phyloP scores from a whole-genome alignment of 1,139 yeast genomes.

The Candida buenavistaensis region DNA sequence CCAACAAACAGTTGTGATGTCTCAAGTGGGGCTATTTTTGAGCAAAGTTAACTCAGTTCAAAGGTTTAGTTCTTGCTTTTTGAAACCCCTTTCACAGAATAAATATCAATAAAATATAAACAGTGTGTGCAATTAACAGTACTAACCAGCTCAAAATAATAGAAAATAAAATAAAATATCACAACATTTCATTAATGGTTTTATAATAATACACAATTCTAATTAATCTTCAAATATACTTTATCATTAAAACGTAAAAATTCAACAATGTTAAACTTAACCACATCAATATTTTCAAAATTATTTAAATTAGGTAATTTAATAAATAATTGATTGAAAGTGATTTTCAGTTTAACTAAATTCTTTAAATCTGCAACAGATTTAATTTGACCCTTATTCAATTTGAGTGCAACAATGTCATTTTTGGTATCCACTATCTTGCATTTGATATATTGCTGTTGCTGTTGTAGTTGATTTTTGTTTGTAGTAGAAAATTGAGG shows the following conservation, averaged over 20 bases:
- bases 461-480: no score
- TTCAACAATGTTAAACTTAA: slow-evolving; percentile 23
- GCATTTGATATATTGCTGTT: slow-evolving; percentile 22
- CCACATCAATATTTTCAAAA: slow-evolving; percentile 29
- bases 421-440: slow-evolving; percentile 29
- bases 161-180: no score
- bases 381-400: slow-evolving; percentile 26
- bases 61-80: no score
- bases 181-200: no score
- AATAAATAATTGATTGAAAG: slow-evolving; percentile 26
- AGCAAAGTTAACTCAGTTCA: no score
- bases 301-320: slow-evolving; percentile 25
- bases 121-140: no score
- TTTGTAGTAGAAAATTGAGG: no score
- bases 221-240: slow-evolving; percentile 10
- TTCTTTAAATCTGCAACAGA: slow-evolving; percentile 29
- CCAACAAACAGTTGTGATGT: no score
- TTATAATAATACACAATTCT: no score
- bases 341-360: slow-evolving; percentile 25
- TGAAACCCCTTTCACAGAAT: no score
- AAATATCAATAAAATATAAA: neutral
- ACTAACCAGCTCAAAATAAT: no score
- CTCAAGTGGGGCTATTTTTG: no score
- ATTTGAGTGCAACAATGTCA: slow-evolving; percentile 29
- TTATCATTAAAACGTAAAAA: slow-evolving; percentile 19